Evolutionary conservation across 495 filamentous ascomycete species (phyloP).

Genomic region (Neurospora discreta): DNA sequence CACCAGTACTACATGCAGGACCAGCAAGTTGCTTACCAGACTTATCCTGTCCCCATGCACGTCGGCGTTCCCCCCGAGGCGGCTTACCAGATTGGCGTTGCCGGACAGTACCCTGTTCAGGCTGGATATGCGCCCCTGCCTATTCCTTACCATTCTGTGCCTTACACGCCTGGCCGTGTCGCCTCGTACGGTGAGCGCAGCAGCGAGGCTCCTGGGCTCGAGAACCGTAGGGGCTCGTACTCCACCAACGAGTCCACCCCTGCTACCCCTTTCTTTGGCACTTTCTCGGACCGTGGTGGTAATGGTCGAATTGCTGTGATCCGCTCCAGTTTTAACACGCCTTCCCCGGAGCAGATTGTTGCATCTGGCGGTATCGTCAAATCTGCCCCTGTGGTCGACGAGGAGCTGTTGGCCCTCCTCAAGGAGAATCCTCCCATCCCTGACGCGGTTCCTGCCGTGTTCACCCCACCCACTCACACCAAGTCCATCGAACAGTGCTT

Average conservation of each 20-base stretch:
- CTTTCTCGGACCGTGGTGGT: constrained; percentile 40
- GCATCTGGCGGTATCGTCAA: constrained; percentile 29
- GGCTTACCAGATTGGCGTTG: constrained; percentile 16
- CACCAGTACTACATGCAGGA: constrained; percentile 24
- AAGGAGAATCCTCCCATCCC: constrained; percentile 72
- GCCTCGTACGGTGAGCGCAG: constrained; percentile 28
- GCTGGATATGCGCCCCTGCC: constrained; percentile 21
- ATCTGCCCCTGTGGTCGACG: constrained; percentile 37
- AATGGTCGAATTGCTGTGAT: constrained; percentile 42
- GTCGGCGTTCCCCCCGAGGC: constrained; percentile 20
- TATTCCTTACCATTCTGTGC: constrained; percentile 26
- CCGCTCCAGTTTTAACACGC: constrained; percentile 50
- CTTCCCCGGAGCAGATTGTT: constrained; percentile 51
- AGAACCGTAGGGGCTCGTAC: constrained; percentile 51
- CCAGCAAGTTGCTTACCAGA: constrained; percentile 21
- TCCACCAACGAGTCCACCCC: constrained; percentile 62
- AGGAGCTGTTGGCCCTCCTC: constrained; percentile 60
- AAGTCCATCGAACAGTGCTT: constrained; percentile 83
- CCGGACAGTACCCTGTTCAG: constrained; percentile 26
- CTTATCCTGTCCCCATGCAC: constrained; percentile 20
- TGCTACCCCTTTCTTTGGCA: constrained; percentile 47
- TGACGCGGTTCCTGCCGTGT: constrained; percentile 76
- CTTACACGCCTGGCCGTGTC: constrained; percentile 38
- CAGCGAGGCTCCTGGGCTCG: constrained; percentile 44
- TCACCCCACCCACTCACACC: constrained; percentile 58